Evolutionary conservation across 805 yeast species (phyloP).

Genomic region (Alloascoidea hylecoeti): DNA sequence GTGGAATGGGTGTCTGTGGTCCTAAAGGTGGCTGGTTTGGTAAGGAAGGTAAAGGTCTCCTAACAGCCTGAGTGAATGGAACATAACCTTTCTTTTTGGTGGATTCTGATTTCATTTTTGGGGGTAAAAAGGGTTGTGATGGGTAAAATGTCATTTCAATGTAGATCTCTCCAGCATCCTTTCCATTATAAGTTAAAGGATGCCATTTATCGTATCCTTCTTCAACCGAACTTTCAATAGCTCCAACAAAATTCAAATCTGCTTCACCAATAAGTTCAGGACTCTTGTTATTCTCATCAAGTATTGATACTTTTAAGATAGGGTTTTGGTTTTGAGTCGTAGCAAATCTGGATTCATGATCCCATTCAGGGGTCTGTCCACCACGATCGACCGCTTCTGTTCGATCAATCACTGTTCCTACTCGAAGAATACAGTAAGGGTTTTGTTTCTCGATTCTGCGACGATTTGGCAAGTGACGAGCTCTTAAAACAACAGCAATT

Average conservation of each 20-base stretch:
- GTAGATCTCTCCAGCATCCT: slow-evolving; percentile 78
- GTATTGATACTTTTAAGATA: slow-evolving; percentile 51
- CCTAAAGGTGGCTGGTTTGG: slow-evolving; percentile 1
- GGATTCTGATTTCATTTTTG: no score
- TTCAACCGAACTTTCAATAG: slow-evolving; percentile 46
- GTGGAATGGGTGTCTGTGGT: no score
- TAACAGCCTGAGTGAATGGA: background rate
- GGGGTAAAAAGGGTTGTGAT: slow-evolving; percentile 1
- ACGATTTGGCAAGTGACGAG: slow-evolving; percentile 76
- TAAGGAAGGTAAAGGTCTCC: slow-evolving; percentile 1
- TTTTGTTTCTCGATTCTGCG: slow-evolving; percentile 84
- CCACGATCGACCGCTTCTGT: slow-evolving; percentile 74
- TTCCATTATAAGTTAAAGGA: slow-evolving; percentile 46
- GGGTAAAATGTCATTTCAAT: slow-evolving; percentile 91
- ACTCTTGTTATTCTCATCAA: slow-evolving; percentile 77
- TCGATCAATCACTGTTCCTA: slow-evolving; percentile 70
- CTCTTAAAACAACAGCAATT: slow-evolving; percentile 66
- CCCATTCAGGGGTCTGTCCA: slow-evolving; percentile 91
- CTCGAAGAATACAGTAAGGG: slow-evolving; percentile 74
- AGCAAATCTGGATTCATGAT: slow-evolving; percentile 56
- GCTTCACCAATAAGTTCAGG: slow-evolving; percentile 79
- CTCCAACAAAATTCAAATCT: slow-evolving; percentile 64
- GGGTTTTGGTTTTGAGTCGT: slow-evolving; percentile 53
- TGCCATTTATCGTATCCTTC: slow-evolving; percentile 87
- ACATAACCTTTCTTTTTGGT: background rate